Conservation (phyloP, 345 rosid genomes). For the Gossypium anomalum region DNA sequence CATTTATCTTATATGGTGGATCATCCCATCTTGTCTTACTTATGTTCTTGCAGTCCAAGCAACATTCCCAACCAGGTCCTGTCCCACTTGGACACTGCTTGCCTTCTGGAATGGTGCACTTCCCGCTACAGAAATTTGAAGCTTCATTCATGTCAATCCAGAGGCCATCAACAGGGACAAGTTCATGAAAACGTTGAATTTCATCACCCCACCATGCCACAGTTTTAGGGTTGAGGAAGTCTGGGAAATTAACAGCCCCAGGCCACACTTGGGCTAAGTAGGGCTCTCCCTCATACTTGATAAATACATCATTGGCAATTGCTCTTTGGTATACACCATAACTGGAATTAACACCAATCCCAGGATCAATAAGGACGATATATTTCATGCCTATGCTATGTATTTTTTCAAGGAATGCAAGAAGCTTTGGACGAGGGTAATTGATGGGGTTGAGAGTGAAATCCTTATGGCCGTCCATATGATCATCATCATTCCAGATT, state of each 20-base stretch:
- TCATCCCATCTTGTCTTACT: conserved; percentile 85
- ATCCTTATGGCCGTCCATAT: conserved; percentile 94
- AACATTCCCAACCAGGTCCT: conserved; percentile 94
- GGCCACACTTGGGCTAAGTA: background rate
- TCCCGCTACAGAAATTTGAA: conserved; percentile 82
- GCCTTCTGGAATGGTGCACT: conserved; percentile 63
- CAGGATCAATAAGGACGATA: conserved; percentile 57
- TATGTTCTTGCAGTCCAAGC: conserved; percentile 96
- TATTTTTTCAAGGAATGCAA: conserved; percentile 77
- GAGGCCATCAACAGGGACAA: conserved; percentile 84
- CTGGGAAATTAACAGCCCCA: conserved; percentile 61
- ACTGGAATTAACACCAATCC: conserved; percentile 51
- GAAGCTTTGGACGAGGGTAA: conserved; percentile 75
- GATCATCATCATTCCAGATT: conserved; percentile 98
- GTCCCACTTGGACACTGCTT: conserved; percentile 67
- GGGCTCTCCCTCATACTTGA: conserved; percentile 48
- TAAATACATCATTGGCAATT: conserved; percentile 76
- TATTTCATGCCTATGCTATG: conserved; percentile 91
- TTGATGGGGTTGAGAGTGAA: conserved; percentile 66
- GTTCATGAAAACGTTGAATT: conserved; percentile 75
- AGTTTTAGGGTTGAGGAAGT: conserved; percentile 89
- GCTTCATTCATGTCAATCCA: conserved; percentile 99
- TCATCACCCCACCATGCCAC: conserved; percentile 95
- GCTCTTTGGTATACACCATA: conserved; percentile 82
- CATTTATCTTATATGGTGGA: conserved; percentile 96